Evolutionary conservation across 495 filamentous ascomycete genomes (phyloP), one percentile per base, ranked within the genome.

Genomic region (Aspergillus cavernicola): DNA sequence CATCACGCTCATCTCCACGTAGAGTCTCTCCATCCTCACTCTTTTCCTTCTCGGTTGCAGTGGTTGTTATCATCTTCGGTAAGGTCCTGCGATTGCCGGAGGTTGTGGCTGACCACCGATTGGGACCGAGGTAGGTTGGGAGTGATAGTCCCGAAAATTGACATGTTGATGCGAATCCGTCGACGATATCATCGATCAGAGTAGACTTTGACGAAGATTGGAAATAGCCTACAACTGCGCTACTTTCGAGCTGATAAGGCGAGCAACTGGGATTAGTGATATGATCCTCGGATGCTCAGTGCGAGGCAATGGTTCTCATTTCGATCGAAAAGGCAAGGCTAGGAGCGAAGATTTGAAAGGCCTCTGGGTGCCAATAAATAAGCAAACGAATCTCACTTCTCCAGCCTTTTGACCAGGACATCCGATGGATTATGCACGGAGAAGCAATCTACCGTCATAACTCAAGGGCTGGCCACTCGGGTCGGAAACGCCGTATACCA

Each of bases 91-190:
- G 15, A 18, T 28, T 40, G 33, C 2, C 22, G 51, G 20, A 46
- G n/a, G 32, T 61, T 61, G 43, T 61, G 59, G 35, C 59, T 61
- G 31, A 61, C 59, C 18, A 61, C 59, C 9, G 55, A 57, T 15
- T 58, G 55, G 3, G 52, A 51, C 31, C 48, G 55, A 2, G 47
- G n/a, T 2, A 53, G n/a, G 18, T 53, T 58, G 0, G 55, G 48
- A 16, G 42, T 50, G 42, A 57, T 40, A 4, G 55, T 47, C 19
- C 55, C 55, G 16, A 58, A 6, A 18, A 58, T 43, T 13, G 59
- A 58, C 59, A 61, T 61, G 24, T n/a, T n/a, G n/a, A 5, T 57
- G 46, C 33, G 13, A 36, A 11, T 3, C 5, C 12, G 26, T 9
- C 26, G 26, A 4, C 26, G 9, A 4, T 5, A 29, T 29, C 26